Percentiles rank a stretch among this genome's conserved stretches.
Evolutionary conservation across 2,329 filamentous ascomycete species (phyloP).

Genomic region (Paramyrothecium roridum): DNA sequence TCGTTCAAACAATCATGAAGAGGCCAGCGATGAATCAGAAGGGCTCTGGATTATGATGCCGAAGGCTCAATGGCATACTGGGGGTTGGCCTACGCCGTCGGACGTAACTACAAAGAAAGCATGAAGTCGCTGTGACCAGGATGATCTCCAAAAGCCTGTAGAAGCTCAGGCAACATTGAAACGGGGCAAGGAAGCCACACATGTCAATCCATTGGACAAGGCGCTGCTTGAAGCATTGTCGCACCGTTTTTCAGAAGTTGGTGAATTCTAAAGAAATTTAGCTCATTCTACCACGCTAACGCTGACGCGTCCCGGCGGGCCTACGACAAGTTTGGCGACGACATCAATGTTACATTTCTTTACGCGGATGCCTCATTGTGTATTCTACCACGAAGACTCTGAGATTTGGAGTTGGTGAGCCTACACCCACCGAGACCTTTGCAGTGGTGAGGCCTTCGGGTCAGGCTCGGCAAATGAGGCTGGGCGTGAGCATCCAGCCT

Average conservation of each 20-base stretch:
- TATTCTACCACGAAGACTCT: constrained; percentile 37
- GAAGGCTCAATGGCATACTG: constrained; percentile 60
- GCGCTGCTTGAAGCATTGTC: background rate
- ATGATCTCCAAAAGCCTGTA: constrained; percentile 9
- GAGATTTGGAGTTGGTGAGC: constrained; percentile 31
- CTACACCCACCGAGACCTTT: background rate
- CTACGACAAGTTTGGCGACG: constrained; percentile 28
- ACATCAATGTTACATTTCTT: constrained; percentile 25
- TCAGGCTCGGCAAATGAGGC: background rate
- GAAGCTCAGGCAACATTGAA: background rate
- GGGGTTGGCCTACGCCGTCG: constrained; percentile 65
- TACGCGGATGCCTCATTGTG: constrained; percentile 39
- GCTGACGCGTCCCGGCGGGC: constrained; percentile 29
- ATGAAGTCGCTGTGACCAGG: constrained; percentile 42
- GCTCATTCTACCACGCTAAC: constrained; percentile 8
- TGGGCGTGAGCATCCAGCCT: background rate
- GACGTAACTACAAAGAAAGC: constrained; percentile 73
- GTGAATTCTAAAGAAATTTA: background rate
- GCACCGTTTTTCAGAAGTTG: background rate
- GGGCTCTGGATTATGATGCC: constrained; percentile 49
- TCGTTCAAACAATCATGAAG: constrained; percentile 72
- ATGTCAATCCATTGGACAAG: constrained; percentile 4
- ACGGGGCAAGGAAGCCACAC: constrained; percentile 3
- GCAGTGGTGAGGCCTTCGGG: background rate
- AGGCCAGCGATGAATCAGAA: constrained; percentile 59